phyloP scores from a whole-genome alignment of 75 land plant genomes.

The Pseudotsuga menziesii region DNA sequence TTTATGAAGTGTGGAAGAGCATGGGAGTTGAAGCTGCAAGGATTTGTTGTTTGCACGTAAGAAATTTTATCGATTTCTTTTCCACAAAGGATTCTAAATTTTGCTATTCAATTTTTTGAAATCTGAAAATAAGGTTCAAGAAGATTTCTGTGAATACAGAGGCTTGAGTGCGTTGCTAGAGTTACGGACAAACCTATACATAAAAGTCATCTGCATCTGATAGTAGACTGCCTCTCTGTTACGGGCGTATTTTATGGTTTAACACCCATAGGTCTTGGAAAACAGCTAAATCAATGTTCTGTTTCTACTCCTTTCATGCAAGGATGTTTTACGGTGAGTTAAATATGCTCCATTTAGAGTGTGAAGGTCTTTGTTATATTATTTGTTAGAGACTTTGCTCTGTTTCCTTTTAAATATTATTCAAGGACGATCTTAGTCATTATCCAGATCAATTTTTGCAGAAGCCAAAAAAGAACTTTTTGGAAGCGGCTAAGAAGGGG shows the following conservation, averaged over 20 bases:
- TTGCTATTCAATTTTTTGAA: background rate
- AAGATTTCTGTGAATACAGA: constrained; percentile 28
- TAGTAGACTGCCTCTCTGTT: constrained; percentile 54
- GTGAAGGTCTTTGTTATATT: background rate
- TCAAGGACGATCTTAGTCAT: constrained; percentile 1
- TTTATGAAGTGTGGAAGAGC: constrained; percentile 22
- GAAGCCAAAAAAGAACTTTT: constrained; percentile 51
- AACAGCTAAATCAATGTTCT: constrained; percentile 29
- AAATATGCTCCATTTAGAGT: background rate
- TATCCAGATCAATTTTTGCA: constrained; percentile 16
- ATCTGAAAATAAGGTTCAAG: background rate
- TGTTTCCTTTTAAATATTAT: constrained; percentile 2
- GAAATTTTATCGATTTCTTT: constrained; percentile 1
- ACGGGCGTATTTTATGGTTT: constrained; percentile 78
- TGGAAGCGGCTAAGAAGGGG: constrained; percentile 67
- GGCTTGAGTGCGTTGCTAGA: constrained; percentile 33
- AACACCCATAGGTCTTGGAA: constrained; percentile 48
- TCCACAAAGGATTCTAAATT: background rate
- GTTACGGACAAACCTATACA: constrained; percentile 46
- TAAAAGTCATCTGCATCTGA: constrained; percentile 50
- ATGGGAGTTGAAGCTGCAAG: constrained; percentile 71
- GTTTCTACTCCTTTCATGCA: constrained; percentile 62
- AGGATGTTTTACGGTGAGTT: constrained; percentile 67
- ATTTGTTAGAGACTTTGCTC: background rate
- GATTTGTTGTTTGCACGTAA: constrained; percentile 40